Percentiles rank a stretch among this genome's conserved stretches.
Conservation (phyloP, 192 early-diverging fungal genomes). For the Coemansia sp. region DNA sequence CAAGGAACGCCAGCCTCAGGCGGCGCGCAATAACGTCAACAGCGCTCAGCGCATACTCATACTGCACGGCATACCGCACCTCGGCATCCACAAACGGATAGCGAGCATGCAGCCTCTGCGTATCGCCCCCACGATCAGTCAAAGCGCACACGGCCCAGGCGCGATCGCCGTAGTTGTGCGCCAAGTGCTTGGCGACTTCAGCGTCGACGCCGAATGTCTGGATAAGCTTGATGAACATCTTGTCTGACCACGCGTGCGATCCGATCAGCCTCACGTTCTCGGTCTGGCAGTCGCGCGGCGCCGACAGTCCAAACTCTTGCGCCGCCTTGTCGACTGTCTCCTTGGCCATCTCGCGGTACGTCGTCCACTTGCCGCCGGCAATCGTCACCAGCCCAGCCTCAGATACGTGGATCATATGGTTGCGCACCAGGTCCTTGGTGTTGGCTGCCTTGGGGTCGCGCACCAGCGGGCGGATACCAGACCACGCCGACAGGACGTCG, state of each 20-base stretch:
- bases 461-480: slow-evolving; percentile 94
- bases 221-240: slow-evolving; percentile 95
- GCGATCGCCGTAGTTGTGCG: slow-evolving; percentile 91
- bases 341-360: slow-evolving; percentile 95
- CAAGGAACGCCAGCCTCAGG: slow-evolving; percentile 89
- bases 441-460: slow-evolving; percentile 93
- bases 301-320: slow-evolving; percentile 69
- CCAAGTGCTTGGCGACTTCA: slow-evolving; percentile 87
- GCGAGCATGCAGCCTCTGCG: slow-evolving; percentile 71
- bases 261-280: slow-evolving; percentile 80
- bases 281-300: slow-evolving; percentile 73
- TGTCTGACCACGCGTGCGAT: slow-evolving; percentile 83
- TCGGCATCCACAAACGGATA: slow-evolving; percentile 97
- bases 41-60: slow-evolving; percentile 92
- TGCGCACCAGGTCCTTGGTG: slow-evolving; percentile 91
- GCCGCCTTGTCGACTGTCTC: slow-evolving; percentile 93
- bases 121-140: slow-evolving; percentile 70
- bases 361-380: slow-evolving; percentile 99
- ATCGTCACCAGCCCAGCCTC: slow-evolving; percentile 85
- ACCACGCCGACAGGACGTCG: slow-evolving; percentile 98
- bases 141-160: slow-evolving; percentile 92
- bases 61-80: slow-evolving; percentile 86
- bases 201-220: slow-evolving; percentile 96
- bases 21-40: slow-evolving; percentile 95
- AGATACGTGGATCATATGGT: slow-evolving; percentile 95